These are phyloP conservation scores for Stevia rebaudiana DNA, from an alignment of 140 eudicot species.

Conservation along the genomic window DNA sequence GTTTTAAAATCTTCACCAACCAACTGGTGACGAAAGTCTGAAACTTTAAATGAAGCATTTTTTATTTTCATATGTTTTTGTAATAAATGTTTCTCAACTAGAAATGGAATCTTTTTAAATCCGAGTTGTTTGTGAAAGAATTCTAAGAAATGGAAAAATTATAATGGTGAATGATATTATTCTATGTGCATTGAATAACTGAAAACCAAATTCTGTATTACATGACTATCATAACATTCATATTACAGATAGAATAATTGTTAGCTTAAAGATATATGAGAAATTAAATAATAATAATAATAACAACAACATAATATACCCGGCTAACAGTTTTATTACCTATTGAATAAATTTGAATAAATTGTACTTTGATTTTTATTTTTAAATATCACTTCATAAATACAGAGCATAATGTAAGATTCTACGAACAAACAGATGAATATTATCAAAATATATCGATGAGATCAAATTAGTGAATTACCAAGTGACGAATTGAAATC, in stretches of 20 bases:
- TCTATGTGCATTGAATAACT: too few species aligned
- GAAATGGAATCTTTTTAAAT: slow-evolving; percentile 25
- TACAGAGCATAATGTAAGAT: not conserved
- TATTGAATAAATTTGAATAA: not conserved
- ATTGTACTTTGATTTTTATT: not conserved
- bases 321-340: not conserved
- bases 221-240: too few species aligned
- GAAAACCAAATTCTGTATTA: too few species aligned
- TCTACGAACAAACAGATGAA: not conserved
- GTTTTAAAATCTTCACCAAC: not conserved
- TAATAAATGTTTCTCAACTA: not conserved
- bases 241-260: too few species aligned
- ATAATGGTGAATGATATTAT: too few species aligned
- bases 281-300: too few species aligned
- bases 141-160: too few species aligned
- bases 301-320: too few species aligned
- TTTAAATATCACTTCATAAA: too few species aligned
- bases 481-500: slow-evolving; percentile 73
- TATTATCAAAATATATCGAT: not conserved
- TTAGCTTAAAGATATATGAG: too few species aligned
- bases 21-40: too few species aligned
- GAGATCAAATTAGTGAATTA: slow-evolving; percentile 15
- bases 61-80: not conserved
- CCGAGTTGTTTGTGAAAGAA: not conserved
- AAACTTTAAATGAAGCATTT: too few species aligned